A percentile compares a stretch with the other conserved stretches of the same genome.
Evolutionary conservation across 2,329 filamentous ascomycete species (phyloP).

Genomic region (Beauveria australis): DNA sequence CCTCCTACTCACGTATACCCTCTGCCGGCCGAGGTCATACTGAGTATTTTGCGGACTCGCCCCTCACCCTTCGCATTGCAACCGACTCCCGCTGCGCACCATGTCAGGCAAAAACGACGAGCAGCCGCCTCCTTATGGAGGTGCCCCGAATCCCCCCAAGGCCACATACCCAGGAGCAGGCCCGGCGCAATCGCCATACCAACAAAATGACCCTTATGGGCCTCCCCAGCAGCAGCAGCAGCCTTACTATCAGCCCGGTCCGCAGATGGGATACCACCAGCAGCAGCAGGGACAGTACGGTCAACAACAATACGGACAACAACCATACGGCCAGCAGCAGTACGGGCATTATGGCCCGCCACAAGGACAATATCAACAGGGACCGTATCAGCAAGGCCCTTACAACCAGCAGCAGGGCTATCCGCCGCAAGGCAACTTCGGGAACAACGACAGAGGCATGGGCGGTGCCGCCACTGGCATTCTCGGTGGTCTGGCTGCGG

Average conservation of each 20-base stretch:
- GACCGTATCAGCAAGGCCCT: slow-evolving; percentile 20
- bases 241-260: slow-evolving; percentile 31
- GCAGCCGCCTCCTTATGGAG: slow-evolving; percentile 42
- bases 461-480: slow-evolving; percentile 22
- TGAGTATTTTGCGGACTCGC: too few species aligned
- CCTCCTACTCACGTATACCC: not conserved
- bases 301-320: slow-evolving; percentile 21
- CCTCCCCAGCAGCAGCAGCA: slow-evolving; percentile 21
- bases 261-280: slow-evolving; percentile 36
- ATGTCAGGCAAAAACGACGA: slow-evolving; percentile 42
- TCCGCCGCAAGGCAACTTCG: slow-evolving; percentile 27
- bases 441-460: slow-evolving; percentile 22
- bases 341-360: slow-evolving; percentile 17
- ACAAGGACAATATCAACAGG: not conserved
- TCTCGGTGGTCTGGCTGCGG: slow-evolving; percentile 39
- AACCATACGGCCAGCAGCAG: slow-evolving; percentile 35
- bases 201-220: slow-evolving; percentile 22
- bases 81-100: not conserved
- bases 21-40: not conserved
- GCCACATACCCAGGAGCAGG: slow-evolving; percentile 36
- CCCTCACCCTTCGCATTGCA: not conserved
- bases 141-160: slow-evolving; percentile 30
- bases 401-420: slow-evolving; percentile 18
- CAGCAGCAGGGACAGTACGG: slow-evolving; percentile 21
- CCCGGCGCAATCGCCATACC: slow-evolving; percentile 24